A percentile compares a stretch with the other conserved stretches of the same genome.
Conservation (phyloP, 2,329 filamentous ascomycete genomes). For the Geosmithia putterillii region DNA sequence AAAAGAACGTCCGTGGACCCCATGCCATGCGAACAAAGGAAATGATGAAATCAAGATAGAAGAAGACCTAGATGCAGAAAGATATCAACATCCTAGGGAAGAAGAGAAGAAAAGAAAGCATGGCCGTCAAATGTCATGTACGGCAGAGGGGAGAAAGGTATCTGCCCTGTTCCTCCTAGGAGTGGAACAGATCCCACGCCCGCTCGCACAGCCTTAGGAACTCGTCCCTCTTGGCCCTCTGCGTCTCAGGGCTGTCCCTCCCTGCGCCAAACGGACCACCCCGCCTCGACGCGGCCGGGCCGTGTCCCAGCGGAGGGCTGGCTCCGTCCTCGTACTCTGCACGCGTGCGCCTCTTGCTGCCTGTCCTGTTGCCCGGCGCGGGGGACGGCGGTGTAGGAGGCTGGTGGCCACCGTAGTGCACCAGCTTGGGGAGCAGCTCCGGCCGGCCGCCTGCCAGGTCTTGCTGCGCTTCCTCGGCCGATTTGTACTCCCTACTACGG, state of each 20-base stretch:
- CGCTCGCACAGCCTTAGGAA: slow-evolving; percentile 77
- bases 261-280: slow-evolving; percentile 74
- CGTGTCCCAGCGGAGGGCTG: slow-evolving; percentile 71
- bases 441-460: slow-evolving; percentile 84
- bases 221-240: slow-evolving; percentile 80
- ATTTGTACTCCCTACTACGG: slow-evolving; percentile 78
- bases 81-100: neutral
- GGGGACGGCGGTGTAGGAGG: slow-evolving; percentile 85
- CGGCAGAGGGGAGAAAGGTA: neutral
- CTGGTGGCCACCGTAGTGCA: slow-evolving; percentile 91
- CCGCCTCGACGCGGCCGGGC: slow-evolving; percentile 46
- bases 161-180: slow-evolving; percentile 33
- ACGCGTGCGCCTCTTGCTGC: slow-evolving; percentile 61
- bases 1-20: neutral
- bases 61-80: neutral
- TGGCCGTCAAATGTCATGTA: neutral
- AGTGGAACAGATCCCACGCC: slow-evolving; percentile 97
- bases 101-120: no score
- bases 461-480: slow-evolving; percentile 88
- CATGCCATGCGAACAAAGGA: neutral
- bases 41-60: neutral
- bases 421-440: slow-evolving; percentile 81
- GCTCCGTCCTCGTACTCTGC: slow-evolving; percentile 91
- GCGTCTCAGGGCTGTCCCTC: slow-evolving; percentile 71
- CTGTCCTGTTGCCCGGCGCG: slow-evolving; percentile 45